Evolutionary conservation across 495 filamentous ascomycete species (phyloP).

Genomic region (Talaromyces stipitatus): DNA sequence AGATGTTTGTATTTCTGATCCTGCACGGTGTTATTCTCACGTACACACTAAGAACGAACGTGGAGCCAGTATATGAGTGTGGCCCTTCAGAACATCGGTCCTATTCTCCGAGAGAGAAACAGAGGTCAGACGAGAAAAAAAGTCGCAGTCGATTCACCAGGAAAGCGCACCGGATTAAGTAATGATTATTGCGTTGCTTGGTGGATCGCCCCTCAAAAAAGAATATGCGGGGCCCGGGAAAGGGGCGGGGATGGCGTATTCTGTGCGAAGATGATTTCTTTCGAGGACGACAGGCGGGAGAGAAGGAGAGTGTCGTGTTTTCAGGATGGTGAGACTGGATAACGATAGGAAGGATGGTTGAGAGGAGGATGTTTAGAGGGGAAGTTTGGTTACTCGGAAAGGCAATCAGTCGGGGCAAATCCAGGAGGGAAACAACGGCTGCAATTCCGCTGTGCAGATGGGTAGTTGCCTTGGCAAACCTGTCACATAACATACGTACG

Average conservation of each 20-base stretch:
- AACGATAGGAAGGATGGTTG: background rate
- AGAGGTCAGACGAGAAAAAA: background rate
- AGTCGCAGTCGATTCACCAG: background rate
- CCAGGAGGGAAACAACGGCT: no score
- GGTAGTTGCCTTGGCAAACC: no score
- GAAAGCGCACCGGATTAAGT: background rate
- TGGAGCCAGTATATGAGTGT: background rate
- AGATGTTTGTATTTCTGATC: background rate
- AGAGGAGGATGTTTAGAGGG: background rate
- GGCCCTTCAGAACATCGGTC: background rate
- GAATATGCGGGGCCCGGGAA: background rate
- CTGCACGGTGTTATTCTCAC: no score
- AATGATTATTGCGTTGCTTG: background rate
- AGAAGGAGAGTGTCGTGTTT: background rate
- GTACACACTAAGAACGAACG: background rate
- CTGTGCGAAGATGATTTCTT: background rate
- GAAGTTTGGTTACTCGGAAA: background rate
- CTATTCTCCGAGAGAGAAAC: background rate
- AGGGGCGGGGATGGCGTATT: background rate
- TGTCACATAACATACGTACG: no score
- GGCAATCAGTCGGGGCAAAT: background rate
- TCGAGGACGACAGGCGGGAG: background rate
- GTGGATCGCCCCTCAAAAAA: slow-evolving; percentile 3
- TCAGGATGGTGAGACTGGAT: background rate
- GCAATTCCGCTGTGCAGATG: no score